Evolutionary conservation across 768 basidiomycete genomes (phyloP).

Genomic region (Podaxis sp.): DNA sequence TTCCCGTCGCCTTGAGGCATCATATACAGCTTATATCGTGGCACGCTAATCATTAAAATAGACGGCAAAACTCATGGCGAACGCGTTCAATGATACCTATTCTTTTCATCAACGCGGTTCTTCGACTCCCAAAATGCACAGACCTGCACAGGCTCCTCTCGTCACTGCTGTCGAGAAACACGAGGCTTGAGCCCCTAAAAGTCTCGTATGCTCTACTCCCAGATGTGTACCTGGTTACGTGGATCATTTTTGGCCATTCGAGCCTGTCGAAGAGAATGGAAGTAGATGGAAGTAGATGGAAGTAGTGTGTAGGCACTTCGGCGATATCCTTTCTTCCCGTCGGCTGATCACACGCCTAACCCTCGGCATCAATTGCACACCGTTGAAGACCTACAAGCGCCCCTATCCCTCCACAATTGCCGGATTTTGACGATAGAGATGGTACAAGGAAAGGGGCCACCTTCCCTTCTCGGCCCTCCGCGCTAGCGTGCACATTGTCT

Average conservation of each 20-base stretch:
- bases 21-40: background rate
- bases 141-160: background rate
- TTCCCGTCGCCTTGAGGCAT: background rate
- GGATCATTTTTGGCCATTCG: no score
- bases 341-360: background rate
- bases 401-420: background rate
- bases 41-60: no score
- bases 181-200: background rate
- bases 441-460: background rate
- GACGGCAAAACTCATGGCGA: background rate
- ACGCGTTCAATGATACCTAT: background rate
- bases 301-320: background rate
- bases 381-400: background rate
- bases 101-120: background rate
- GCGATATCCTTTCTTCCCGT: background rate
- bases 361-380: background rate
- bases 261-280: background rate
- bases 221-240: no score
- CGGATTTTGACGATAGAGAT: background rate
- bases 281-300: no score
- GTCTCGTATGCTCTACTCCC: background rate
- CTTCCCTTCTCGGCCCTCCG: background rate
- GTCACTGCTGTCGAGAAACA: background rate
- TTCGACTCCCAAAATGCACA: background rate
- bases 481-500: background rate